Base-by-base conservation (phyloP, 495 filamentous ascomycete genomes). In the Staphylotrichum longicolle region DNA sequence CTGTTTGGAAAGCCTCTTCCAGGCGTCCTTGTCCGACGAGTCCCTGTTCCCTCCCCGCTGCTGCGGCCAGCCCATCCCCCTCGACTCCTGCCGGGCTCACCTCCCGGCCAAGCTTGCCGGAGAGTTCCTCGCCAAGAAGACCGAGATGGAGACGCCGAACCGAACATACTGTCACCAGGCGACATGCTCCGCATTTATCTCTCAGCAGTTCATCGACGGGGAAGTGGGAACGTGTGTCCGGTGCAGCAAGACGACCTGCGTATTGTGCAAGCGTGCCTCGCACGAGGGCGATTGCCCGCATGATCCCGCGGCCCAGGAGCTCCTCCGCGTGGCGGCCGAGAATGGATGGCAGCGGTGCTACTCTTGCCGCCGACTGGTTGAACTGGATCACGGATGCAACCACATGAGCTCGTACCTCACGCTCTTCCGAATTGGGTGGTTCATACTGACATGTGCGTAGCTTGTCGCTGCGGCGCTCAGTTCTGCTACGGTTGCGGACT, bases 401-500 rank as follows among this genome's bases (percentile, higher is more conserved):
- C 80, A 82, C 57, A 82, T 82, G 14, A 71, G 70, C 20, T 32
- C 7, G 7, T 46, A 2, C 39, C 4, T 10, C 9, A 12, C 6
- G 15, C 32, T 39, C 39, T 58, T 67, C 11, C 9, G 32, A 11
- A 30, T 15, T 39, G 7, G 6, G 32, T 32, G 30, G 20, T 2
- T 14, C 54, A 32, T 41, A 15, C 15, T 49, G 20, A 57, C 15
- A 37, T n/a, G 7, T 7, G 33, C 4, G n/a, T 34, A 72, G 70
- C 60, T 7, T 87, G 84, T 63, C 68, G 52, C 30, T 88, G 85
- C 58, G 67, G 72, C 7, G 75, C 77, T 3, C 61, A 86, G 54
- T 87, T 88, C 66, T 88, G 84, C 63, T 88, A 87, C 51, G 66
- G 74, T 3, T 87, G 84, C 61, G 82, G 80, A 4, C 51, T 58